A percentile compares a stretch with the other conserved stretches of the same genome.
Conservation (phyloP, 495 filamentous ascomycete species). For the Annulohypoxylon nitens region DNA sequence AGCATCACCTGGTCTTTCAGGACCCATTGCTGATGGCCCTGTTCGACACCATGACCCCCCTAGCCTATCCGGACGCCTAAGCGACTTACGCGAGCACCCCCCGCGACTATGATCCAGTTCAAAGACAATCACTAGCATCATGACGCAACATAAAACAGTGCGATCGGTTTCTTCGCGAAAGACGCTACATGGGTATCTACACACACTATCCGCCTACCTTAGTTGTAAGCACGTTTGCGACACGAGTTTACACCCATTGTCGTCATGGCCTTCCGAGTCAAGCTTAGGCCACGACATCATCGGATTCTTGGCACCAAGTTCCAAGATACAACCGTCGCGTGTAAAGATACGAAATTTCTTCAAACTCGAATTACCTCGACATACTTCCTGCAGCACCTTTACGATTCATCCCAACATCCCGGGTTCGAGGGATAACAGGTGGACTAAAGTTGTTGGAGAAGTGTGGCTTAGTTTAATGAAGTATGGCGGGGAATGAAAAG, state of each 20-base stretch:
- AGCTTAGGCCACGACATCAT: neutral
- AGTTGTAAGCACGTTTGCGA: neutral
- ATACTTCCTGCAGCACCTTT: too few relatives aligned
- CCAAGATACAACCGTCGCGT: neutral
- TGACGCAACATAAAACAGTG: neutral
- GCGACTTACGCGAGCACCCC: constrained; percentile 49
- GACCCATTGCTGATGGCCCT: constrained; percentile 33
- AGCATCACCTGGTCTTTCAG: constrained; percentile 28
- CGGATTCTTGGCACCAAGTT: neutral
- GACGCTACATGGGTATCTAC: neutral
- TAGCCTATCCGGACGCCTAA: constrained; percentile 35
- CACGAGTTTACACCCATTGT: neutral
- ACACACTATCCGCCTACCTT: neutral
- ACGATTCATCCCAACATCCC: too few relatives aligned
- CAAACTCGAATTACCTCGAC: too few relatives aligned
- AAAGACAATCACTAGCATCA: neutral
- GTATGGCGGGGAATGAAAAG: too few relatives aligned
- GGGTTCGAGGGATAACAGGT: too few relatives aligned
- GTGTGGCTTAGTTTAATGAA: too few relatives aligned
- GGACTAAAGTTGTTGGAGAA: too few relatives aligned
- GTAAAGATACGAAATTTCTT: neutral
- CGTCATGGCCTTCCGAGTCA: neutral
- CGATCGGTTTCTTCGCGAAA: neutral
- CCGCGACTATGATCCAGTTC: constrained; percentile 40
- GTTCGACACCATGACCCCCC: constrained; percentile 28